A percentile compares a stretch with the other conserved stretches of the same genome.
Conservation (phyloP, 2,329 filamentous ascomycete species). For the Dactylellina haptotyla region DNA sequence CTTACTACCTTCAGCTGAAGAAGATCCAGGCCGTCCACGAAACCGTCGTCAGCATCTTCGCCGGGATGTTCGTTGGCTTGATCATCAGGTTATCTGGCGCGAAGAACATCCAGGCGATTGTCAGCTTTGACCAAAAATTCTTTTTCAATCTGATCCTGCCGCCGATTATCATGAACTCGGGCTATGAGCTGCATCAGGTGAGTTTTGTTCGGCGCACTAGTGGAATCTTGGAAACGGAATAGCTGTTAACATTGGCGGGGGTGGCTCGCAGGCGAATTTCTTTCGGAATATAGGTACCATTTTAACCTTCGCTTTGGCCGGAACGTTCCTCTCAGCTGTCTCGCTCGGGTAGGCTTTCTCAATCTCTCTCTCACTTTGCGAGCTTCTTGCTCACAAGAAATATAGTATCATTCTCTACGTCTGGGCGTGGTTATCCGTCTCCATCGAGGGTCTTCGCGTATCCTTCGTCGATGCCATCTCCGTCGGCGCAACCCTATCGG, state of each 20-base stretch:
- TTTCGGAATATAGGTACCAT: conserved; percentile 98
- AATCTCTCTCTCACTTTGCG: not conserved
- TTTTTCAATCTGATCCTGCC: conserved; percentile 99
- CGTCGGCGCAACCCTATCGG: conserved; percentile 93
- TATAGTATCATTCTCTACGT: conserved; percentile 77
- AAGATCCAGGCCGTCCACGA: conserved; percentile 98
- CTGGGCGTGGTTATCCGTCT: conserved; percentile 77
- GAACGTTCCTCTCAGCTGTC: conserved; percentile 96
- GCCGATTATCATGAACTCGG: conserved; percentile 95
- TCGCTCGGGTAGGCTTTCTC: conserved; percentile 72
- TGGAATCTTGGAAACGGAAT: not conserved
- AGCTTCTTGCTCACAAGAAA: not conserved
- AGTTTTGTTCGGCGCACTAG: conserved; percentile 53
- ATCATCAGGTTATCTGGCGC: conserved; percentile 83
- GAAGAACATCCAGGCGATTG: conserved; percentile 84
- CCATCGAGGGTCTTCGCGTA: conserved; percentile 84
- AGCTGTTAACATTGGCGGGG: conserved; percentile 16
- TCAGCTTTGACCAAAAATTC: conserved; percentile 98
- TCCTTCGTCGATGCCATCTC: conserved; percentile 95
- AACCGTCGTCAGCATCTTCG: conserved; percentile 98
- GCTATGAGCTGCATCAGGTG: conserved; percentile 92
- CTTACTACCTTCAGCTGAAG: conserved; percentile 94
- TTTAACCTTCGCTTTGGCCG: conserved; percentile 94
- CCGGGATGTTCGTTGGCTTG: conserved; percentile 86
- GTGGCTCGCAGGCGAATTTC: conserved; percentile 77